A percentile compares a stretch with the other conserved stretches of the same genome.
Conservation (phyloP, 805 yeast species). For the Candida patagonica region DNA sequence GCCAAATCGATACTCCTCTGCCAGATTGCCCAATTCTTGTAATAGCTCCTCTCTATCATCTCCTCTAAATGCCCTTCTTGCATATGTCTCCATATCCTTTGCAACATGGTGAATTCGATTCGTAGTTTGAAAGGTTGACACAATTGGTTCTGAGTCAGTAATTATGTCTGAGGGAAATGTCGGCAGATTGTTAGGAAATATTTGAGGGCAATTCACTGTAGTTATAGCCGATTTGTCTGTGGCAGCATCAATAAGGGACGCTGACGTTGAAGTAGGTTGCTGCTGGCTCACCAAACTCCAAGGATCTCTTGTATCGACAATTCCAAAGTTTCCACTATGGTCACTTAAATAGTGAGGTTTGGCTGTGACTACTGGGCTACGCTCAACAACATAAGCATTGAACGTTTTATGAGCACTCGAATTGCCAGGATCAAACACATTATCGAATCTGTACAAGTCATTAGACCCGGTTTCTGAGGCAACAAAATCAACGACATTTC, state of each 20-base stretch:
- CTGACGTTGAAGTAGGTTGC: background rate
- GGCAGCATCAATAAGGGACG: slow-evolving; percentile 10
- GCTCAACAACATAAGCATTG: no score
- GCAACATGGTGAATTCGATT: slow-evolving; percentile 1
- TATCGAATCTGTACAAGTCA: background rate
- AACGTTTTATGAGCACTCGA: no score
- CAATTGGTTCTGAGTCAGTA: background rate
- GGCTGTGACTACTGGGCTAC: no score
- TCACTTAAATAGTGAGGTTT: background rate
- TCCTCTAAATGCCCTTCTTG: background rate
- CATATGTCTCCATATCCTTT: background rate
- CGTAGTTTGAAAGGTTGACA: slow-evolving; percentile 1
- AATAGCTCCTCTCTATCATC: slow-evolving; percentile 21
- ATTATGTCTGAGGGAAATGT: slow-evolving; percentile 14
- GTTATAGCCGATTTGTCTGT: slow-evolving; percentile 10
- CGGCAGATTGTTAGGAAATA: slow-evolving; percentile 10
- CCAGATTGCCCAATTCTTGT: slow-evolving; percentile 12
- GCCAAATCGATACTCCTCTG: slow-evolving; percentile 18
- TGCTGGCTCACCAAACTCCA: background rate
- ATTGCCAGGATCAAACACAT: no score
- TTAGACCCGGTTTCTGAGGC: background rate
- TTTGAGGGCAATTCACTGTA: slow-evolving; percentile 12
- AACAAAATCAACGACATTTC: slow-evolving; percentile 33
- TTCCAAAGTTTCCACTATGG: background rate
- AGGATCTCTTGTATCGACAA: slow-evolving; percentile 2